Evolutionary conservation across 495 filamentous ascomycete genomes (phyloP).

Genomic region (Hypoxylon intermedium): DNA sequence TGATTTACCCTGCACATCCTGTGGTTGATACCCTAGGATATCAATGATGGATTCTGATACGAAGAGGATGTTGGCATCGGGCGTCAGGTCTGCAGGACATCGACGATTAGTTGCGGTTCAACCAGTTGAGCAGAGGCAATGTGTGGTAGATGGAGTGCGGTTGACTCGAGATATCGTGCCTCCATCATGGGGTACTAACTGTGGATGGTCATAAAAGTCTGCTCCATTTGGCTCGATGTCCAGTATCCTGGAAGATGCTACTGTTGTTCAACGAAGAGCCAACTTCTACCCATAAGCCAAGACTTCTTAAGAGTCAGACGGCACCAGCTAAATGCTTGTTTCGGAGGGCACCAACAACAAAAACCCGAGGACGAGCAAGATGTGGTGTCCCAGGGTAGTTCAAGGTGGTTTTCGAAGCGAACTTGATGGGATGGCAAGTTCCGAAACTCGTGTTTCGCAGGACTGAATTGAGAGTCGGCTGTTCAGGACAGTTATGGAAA

Average conservation of each 20-base stretch:
- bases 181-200: constrained; percentile 60
- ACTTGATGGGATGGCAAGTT: constrained; percentile 37
- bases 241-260: constrained; percentile 38
- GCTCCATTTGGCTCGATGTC: constrained; percentile 70
- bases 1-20: constrained; percentile 77
- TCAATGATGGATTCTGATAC: constrained; percentile 83
- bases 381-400: constrained; percentile 38
- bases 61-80: constrained; percentile 82
- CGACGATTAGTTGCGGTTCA: constrained; percentile 30
- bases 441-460: constrained; percentile 40
- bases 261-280: constrained; percentile 38
- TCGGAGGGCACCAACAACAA: constrained; percentile 46
- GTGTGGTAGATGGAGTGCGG: constrained; percentile 9
- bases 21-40: constrained; percentile 79
- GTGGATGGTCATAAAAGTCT: constrained; percentile 93
- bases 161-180: constrained; percentile 4
- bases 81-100: constrained; percentile 65
- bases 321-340: constrained; percentile 42
- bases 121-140: constrained; percentile 15
- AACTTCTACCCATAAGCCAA: constrained; percentile 36
- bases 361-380: constrained; percentile 39
- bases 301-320: constrained; percentile 36
- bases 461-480: constrained; percentile 39
- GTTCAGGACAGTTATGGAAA: constrained; percentile 40
- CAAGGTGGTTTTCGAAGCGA: constrained; percentile 14